Conservation (phyloP, 2,329 filamentous ascomycete genomes). For the Knoxdaviesia capensis region DNA sequence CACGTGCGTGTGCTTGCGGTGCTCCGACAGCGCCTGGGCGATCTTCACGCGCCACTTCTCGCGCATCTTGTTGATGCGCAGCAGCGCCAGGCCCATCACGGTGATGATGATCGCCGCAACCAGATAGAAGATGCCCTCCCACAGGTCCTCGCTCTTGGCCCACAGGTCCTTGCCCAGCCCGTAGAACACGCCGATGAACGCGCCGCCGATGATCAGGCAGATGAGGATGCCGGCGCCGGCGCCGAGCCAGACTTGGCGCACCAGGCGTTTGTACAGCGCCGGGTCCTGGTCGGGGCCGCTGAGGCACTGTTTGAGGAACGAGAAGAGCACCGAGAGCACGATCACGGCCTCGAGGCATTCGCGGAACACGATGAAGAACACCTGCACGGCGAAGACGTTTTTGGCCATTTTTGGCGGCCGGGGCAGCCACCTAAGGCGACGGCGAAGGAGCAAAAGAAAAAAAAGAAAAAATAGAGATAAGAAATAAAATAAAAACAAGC, state of each 20-base stretch:
- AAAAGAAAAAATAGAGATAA: background rate
- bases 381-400: slow-evolving; percentile 55
- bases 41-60: slow-evolving; percentile 64
- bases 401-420: slow-evolving; percentile 26
- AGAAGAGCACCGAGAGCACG: slow-evolving; percentile 69
- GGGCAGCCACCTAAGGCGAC: background rate
- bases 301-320: slow-evolving; percentile 69
- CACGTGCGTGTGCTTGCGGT: slow-evolving; percentile 4
- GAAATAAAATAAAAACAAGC: background rate
- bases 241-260: slow-evolving; percentile 53
- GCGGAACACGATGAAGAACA: slow-evolving; percentile 83
- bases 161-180: slow-evolving; percentile 42
- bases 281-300: slow-evolving; percentile 40
- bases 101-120: slow-evolving; percentile 53
- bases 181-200: slow-evolving; percentile 57
- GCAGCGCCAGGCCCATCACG: slow-evolving; percentile 50
- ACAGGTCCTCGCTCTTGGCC: slow-evolving; percentile 43
- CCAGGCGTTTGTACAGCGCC: slow-evolving; percentile 43
- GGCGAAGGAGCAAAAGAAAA: background rate
- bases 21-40: slow-evolving; percentile 30
- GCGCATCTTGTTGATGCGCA: slow-evolving; percentile 55
- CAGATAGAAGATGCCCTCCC: slow-evolving; percentile 52
- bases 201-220: slow-evolving; percentile 43
- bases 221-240: slow-evolving; percentile 40
- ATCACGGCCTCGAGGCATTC: slow-evolving; percentile 70